Evolutionary conservation across 2,329 filamentous ascomycete genomes (phyloP), one percentile per base, ranked within the genome.

Genomic region (Gliomastix tumulicola): DNA sequence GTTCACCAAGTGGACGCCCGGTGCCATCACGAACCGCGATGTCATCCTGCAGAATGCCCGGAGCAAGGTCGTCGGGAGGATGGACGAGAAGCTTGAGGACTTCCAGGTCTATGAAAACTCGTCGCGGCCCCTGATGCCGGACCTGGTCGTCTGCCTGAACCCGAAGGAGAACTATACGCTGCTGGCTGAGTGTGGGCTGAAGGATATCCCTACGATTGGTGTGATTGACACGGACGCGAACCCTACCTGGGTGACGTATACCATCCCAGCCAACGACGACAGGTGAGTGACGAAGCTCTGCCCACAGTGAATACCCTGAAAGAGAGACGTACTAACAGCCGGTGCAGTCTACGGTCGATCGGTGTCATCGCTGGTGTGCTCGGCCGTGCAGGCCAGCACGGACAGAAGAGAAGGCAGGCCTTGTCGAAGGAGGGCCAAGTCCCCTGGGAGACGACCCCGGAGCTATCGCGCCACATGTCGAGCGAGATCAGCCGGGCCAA

Each of bases 181-280:
- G 57, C 68, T 98, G 53, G 88, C 92, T 60, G 92, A 98, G 68
- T 97, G 92, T 58, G 86, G 84, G 1, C 58, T 88, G 40, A 83
- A 87, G 56, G 86, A 83, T 53, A 85, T 98, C 39, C 92, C 92
- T 2, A 97, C 92, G 1, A 92, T 98, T 51, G 92, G 90, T 32
- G 73, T 98, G 40, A 84, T 97, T 47, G 92, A 98, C 60, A 97
- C 92, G 2, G 85, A 98, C 59, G 82, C 81, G 3, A 85, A 97
- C 60, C 87, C 92, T 1, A 87, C 87, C 1, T 90, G 86, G 78
- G 88, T 97, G 35, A 97, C 92, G 5, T 98, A 98, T 56, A 85
- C 86, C 12, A 96, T 98, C 48, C 92, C 92, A 3, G 88, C 88
- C 35, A 98, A 98, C 59, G 92, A 98, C 55, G 92, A 98, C 70